Percentiles rank a stretch among this genome's conserved stretches.
These are phyloP conservation scores for Bacterosira constricta DNA, from an alignment of 108 stramenopile genomes.

Conservation along the genomic window DNA sequence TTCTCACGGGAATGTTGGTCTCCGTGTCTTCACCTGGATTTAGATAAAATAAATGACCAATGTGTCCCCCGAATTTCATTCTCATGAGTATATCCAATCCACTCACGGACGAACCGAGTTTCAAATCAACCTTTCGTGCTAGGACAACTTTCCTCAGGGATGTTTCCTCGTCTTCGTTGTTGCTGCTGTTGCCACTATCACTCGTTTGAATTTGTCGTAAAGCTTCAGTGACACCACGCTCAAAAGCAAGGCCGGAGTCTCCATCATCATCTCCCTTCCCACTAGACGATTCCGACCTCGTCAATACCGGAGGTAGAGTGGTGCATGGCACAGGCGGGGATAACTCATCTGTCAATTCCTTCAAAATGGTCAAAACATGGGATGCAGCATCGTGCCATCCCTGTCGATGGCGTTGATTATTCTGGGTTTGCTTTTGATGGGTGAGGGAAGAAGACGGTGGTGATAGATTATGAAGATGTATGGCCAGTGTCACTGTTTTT, in stretches of 20 bases:
- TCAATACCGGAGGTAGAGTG: constrained; percentile 70
- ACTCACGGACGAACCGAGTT: constrained; percentile 45
- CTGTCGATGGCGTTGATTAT: constrained; percentile 5
- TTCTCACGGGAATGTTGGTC: not conserved
- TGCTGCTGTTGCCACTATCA: not conserved
- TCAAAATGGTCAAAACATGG: constrained; percentile 38
- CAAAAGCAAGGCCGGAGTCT: constrained; percentile 67
- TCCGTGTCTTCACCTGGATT: constrained; percentile 43
- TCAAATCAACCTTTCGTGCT: constrained; percentile 67
- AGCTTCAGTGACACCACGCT: constrained; percentile 65
- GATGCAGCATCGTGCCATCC: constrained; percentile 48
- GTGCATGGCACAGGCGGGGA: constrained; percentile 60
- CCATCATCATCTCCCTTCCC: constrained; percentile 18
- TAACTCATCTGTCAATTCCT: constrained; percentile 47
- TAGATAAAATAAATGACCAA: constrained; percentile 81
- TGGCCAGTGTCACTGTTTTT: constrained; percentile 49
- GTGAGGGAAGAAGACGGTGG: not conserved
- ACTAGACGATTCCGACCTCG: constrained; percentile 55
- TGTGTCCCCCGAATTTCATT: constrained; percentile 72
- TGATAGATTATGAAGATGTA: constrained; percentile 52
- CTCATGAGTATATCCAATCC: constrained; percentile 71
- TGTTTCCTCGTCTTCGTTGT: constrained; percentile 3
- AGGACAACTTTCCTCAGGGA: constrained; percentile 79
- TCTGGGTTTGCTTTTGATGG: not conserved
- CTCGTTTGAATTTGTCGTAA: constrained; percentile 44